Conservation (phyloP, 2,329 filamentous ascomycete species). For the Botrytis fragariae region DNA sequence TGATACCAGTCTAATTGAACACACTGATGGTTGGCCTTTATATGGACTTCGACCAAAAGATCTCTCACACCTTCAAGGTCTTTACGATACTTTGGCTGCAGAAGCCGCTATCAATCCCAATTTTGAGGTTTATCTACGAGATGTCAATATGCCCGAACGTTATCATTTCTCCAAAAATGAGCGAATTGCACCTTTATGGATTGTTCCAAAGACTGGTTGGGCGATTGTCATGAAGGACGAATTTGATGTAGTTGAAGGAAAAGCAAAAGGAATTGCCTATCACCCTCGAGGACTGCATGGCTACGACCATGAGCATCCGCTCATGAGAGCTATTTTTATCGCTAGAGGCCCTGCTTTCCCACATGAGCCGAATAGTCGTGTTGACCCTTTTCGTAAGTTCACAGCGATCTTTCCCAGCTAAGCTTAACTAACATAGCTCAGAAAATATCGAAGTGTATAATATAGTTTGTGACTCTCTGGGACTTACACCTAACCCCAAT, state of each 20-base stretch:
- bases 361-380: constrained; percentile 73
- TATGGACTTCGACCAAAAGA: constrained; percentile 83
- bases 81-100: constrained; percentile 62
- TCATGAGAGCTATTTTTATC: constrained; percentile 96
- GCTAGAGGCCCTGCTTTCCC: constrained; percentile 91
- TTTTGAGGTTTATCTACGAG: constrained; percentile 83
- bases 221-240: constrained; percentile 80
- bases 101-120: constrained; percentile 61
- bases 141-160: constrained; percentile 83
- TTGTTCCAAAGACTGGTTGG: constrained; percentile 90
- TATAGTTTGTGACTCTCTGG: constrained; percentile 84
- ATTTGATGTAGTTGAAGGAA: constrained; percentile 69
- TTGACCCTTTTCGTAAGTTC: constrained; percentile 76
- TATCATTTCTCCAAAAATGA: constrained; percentile 89
- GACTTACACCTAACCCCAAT: constrained; percentile 70
- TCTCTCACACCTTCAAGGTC: constrained; percentile 57
- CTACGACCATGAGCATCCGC: constrained; percentile 89
- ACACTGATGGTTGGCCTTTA: constrained; percentile 91
- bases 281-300: constrained; percentile 84
- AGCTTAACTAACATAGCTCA: constrained; percentile 42
- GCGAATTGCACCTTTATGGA: constrained; percentile 92
- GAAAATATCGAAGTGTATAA: constrained; percentile 97
- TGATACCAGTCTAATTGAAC: constrained; percentile 72
- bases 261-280: constrained; percentile 65
- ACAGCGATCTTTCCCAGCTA: not conserved